Evolutionary conservation across 257 asterid species (phyloP), one percentile per base, ranked within the genome.

Genomic region (Rhazya stricta): DNA sequence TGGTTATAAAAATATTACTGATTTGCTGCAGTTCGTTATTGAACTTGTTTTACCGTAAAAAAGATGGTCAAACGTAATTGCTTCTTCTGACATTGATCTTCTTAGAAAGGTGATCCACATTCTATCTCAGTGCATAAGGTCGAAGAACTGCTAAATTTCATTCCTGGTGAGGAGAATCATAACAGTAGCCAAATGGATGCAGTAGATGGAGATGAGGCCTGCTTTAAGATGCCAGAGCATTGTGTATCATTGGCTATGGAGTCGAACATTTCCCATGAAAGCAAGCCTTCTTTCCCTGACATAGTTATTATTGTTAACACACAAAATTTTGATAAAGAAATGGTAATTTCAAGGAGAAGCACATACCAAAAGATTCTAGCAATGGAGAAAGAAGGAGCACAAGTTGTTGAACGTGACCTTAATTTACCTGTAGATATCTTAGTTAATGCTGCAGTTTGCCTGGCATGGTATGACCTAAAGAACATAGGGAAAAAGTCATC

Each of bases 311-410:
- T 94, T 74, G 99, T 92, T 76, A 94, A 94, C 82, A 94, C 98
- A 66, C 85, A 82, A 66, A 91, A 90, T 77, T 84, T 92, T 83
- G 90, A 85, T 5, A 91, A 86, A 79, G 97, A 90, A 85, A 92
- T 92, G 97, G 68, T 94, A 75, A 90, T 94, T 80, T 90, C 97
- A 77, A 87, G 99, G 86, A 92, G 96, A 88, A 86, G 91, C 82
- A 86, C 98, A 57, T 92, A 94, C 83, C 96, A 89, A 81, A 91
- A 78, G 83, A 92, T 94, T 87, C 98, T 94, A 71, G 85, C 89
- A n/a, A 61, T 89, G 81, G 98, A 94, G 91, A 85, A 86, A 84
- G 81, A 82, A 83, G 98, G 99, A 80, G 83, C 90, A 73, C 95
- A 94, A 81, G 88, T 94, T 69, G 86, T 88, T 58, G 99, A 94